A percentile compares a stretch with the other conserved stretches of the same genome.
Evolutionary conservation across 1,284 basidiomycete species (phyloP).

Genomic region (Tylopilus orsonianus): DNA sequence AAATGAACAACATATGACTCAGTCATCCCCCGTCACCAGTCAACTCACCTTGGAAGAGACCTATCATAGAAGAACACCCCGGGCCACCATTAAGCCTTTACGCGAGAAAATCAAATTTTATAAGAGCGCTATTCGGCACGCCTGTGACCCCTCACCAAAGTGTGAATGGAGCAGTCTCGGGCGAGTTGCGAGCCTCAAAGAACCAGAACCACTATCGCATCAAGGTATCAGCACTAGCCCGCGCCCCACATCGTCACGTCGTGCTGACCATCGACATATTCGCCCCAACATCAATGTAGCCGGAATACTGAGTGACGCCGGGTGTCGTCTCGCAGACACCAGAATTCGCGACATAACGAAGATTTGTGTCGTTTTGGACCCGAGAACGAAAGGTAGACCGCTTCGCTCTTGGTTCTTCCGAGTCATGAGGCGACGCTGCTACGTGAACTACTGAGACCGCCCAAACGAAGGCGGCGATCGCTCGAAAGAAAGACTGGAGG

Average conservation of each 20-base stretch:
- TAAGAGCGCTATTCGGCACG: too few relatives aligned
- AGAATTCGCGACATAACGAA: conserved; percentile 61
- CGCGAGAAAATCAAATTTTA: conserved; percentile 24
- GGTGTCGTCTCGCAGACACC: conserved; percentile 74
- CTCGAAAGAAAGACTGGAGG: background rate
- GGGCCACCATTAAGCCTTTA: conserved; percentile 39
- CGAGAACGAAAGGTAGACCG: conserved; percentile 18
- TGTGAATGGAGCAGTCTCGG: conserved; percentile 64
- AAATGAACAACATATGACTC: background rate
- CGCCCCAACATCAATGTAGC: conserved; percentile 60
- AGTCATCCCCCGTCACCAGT: background rate
- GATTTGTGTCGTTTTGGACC: conserved; percentile 21
- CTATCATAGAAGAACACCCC: conserved; percentile 44
- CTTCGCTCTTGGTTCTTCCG: background rate
- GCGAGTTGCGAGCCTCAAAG: conserved; percentile 59
- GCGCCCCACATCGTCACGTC: background rate
- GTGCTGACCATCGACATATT: conserved; percentile 60
- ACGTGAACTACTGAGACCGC: background rate
- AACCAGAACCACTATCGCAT: conserved; percentile 66
- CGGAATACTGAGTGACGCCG: conserved; percentile 65
- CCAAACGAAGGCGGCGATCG: background rate
- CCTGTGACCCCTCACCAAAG: conserved; percentile 47
- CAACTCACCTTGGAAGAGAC: conserved; percentile 40
- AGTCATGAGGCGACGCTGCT: background rate
- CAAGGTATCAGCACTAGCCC: conserved; percentile 5